A percentile compares a stretch with the other conserved stretches of the same genome.
These are phyloP conservation scores for Mucor lusitanicus DNA, from an alignment of 371 early-diverging fungal genomes.

Conservation along the genomic window DNA sequence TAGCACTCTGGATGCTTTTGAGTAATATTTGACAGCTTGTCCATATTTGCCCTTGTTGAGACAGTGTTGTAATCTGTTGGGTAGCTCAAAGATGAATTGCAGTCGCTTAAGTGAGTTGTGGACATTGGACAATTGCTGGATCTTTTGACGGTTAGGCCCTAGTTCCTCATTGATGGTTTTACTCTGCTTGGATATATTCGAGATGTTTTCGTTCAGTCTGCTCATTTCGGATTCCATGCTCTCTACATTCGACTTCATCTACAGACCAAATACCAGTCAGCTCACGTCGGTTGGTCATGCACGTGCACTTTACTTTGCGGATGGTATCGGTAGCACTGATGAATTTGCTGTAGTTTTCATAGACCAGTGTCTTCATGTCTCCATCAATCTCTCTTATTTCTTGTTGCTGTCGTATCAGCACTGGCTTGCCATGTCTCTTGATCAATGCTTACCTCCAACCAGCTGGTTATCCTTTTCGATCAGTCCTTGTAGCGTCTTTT, in stretches of 20 bases:
- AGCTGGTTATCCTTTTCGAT: conserved; percentile 76
- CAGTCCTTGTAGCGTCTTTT: conserved; percentile 67
- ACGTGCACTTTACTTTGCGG: conserved; percentile 45
- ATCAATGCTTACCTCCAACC: conserved; percentile 53
- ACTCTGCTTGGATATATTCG: conserved; percentile 60
- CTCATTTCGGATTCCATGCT: conserved; percentile 81
- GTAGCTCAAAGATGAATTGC: conserved; percentile 87
- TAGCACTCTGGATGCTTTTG: conserved; percentile 70
- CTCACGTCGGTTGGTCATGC: background rate
- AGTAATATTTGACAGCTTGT: conserved; percentile 78
- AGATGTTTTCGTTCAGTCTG: conserved; percentile 70
- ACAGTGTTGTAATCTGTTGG: conserved; percentile 67
- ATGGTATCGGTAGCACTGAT: conserved; percentile 94
- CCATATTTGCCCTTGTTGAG: conserved; percentile 60
- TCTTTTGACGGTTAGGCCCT: conserved; percentile 67
- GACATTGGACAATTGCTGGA: conserved; percentile 76
- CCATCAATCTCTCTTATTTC: conserved; percentile 89
- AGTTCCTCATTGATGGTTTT: conserved; percentile 60
- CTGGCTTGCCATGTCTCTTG: background rate
- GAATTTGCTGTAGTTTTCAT: conserved; percentile 96
- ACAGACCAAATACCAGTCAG: background rate
- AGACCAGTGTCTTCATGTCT: conserved; percentile 96
- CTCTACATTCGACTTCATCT: conserved; percentile 80
- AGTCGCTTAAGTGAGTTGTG: conserved; percentile 76
- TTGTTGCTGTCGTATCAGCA: conserved; percentile 3